phyloP scores from a whole-genome alignment of 2,329 filamentous ascomycete genomes.

The Biscogniauxia mediterranea region DNA sequence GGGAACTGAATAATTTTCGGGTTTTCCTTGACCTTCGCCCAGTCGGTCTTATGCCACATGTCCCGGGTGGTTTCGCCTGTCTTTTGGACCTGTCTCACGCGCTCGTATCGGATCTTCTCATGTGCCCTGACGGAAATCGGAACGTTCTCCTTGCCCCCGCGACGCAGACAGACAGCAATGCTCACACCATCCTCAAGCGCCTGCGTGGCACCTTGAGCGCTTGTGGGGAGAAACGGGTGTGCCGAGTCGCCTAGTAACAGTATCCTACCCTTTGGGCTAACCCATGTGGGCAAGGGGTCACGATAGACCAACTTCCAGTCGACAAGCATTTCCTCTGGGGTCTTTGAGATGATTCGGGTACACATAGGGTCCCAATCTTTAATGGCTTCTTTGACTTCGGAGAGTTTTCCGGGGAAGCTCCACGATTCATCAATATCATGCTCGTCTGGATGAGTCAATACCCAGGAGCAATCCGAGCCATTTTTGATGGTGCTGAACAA shows the following conservation, averaged over 20 bases:
- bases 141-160: conserved; percentile 37
- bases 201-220: conserved; percentile 48
- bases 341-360: conserved; percentile 43
- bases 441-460: conserved; percentile 54
- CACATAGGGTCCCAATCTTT: conserved; percentile 52
- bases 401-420: conserved; percentile 51
- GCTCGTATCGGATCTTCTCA: conserved; percentile 47
- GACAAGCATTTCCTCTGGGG: conserved; percentile 39
- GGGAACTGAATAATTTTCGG: conserved; percentile 47
- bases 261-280: conserved; percentile 42
- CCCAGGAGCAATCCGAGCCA: conserved; percentile 57
- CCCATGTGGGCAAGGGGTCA: conserved; percentile 49
- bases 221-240: conserved; percentile 49
- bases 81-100: conserved; percentile 48
- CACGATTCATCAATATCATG: conserved; percentile 55
- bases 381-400: conserved; percentile 50
- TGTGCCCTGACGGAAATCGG: conserved; percentile 42
- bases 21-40: conserved; percentile 46
- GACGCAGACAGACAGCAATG: conserved; percentile 43
- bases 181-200: conserved; percentile 50
- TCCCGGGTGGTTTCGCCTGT: conserved; percentile 50
- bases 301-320: conserved; percentile 53
- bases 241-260: conserved; percentile 49
- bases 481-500: conserved; percentile 57
- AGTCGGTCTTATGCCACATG: conserved; percentile 56